These are phyloP conservation scores for Talaromyces funiculosus DNA, from an alignment of 2,329 filamentous ascomycete genomes.

Conservation along the genomic window DNA sequence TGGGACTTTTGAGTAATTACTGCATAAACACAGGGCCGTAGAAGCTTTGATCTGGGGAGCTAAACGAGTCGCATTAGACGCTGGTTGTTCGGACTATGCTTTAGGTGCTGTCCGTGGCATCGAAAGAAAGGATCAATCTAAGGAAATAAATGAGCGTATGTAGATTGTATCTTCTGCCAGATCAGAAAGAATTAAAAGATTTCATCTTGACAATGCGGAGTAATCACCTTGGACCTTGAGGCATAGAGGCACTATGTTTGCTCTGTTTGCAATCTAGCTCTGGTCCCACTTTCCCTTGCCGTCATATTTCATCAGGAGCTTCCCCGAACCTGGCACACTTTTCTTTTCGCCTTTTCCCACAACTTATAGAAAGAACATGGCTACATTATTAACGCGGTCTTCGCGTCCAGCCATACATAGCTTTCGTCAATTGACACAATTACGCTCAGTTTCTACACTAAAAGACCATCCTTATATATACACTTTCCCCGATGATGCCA, in stretches of 20 bases:
- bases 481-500: slow-evolving; percentile 41
- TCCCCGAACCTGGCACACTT: not conserved
- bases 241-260: slow-evolving; percentile 3
- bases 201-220: not conserved
- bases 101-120: not conserved
- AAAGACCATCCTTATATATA: slow-evolving; percentile 41
- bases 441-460: slow-evolving; percentile 33
- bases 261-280: slow-evolving; percentile 12
- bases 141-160: not conserved
- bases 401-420: slow-evolving; percentile 17
- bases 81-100: not conserved
- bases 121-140: no score
- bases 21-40: not conserved
- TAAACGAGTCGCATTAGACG: no score
- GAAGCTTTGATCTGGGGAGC: not conserved
- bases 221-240: not conserved
- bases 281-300: slow-evolving; percentile 1
- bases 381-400: slow-evolving; percentile 7
- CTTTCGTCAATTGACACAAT: slow-evolving; percentile 20
- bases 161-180: not conserved
- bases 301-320: not conserved
- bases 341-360: not conserved
- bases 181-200: not conserved
- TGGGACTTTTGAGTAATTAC: not conserved
- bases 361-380: slow-evolving; percentile 22